phyloP scores from a whole-genome alignment of 129 eudicot genomes.

The Flaveria sonorensis region DNA sequence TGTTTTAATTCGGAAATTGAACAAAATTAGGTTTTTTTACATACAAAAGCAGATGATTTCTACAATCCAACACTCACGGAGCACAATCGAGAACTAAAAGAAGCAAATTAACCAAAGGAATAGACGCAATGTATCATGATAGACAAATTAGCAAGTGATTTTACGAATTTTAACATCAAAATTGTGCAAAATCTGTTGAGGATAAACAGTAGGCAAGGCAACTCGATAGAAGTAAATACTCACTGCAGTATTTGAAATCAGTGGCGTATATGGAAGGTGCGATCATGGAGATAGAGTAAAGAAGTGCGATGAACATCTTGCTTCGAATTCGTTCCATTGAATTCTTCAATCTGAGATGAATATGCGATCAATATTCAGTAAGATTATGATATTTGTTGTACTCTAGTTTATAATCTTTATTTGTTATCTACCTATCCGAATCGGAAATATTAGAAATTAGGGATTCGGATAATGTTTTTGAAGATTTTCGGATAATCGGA shows the following conservation, averaged over 20 bases:
- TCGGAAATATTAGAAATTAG: too few relatives aligned
- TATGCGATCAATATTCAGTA: background rate
- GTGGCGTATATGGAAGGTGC: slow-evolving; percentile 34
- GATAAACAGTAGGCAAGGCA: background rate
- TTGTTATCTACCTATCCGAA: background rate
- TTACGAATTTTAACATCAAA: background rate
- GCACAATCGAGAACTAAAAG: slow-evolving; percentile 10
- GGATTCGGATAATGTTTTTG: too few relatives aligned
- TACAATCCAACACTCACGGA: slow-evolving; percentile 4
- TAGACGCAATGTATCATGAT: background rate
- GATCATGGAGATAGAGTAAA: slow-evolving; percentile 8
- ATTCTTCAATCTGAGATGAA: slow-evolving; percentile 18
- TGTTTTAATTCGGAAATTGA: background rate
- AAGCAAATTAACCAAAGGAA: background rate
- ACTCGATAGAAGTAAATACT: slow-evolving; percentile 8
- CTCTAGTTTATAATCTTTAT: slow-evolving; percentile 3
- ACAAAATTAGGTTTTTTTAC: background rate
- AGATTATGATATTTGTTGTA: slow-evolving; percentile 14
- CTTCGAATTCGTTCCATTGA: slow-evolving; percentile 34
- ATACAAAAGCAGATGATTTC: background rate
- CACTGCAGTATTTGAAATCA: slow-evolving; percentile 39
- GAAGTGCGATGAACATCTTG: slow-evolving; percentile 9
- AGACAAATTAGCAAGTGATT: slow-evolving; percentile 12
- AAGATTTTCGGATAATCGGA: too few relatives aligned
- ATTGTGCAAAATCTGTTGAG: background rate